A percentile compares a stretch with the other conserved stretches of the same genome.
phyloP scores from a whole-genome alignment of 805 yeast genomes.

The Babjeviella inositovora region DNA sequence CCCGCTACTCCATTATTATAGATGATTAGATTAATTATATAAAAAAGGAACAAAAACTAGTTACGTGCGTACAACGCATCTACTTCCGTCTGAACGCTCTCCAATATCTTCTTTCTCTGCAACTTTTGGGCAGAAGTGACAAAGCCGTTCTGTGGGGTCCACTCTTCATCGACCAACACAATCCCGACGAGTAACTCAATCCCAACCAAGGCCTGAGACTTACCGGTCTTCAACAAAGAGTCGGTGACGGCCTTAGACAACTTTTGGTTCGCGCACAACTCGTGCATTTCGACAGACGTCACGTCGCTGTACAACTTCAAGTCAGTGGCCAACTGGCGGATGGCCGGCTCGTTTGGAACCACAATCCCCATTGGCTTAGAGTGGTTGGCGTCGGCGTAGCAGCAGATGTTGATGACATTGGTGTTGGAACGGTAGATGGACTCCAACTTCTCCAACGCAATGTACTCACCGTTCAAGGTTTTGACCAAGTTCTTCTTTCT shows the following conservation, averaged over 20 bases:
- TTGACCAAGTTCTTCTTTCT: conserved; percentile 93
- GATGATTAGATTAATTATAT: too few species aligned
- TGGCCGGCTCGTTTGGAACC: conserved; percentile 58
- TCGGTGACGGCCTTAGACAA: conserved; percentile 37
- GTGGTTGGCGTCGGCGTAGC: conserved; percentile 77
- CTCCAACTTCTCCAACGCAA: conserved; percentile 91
- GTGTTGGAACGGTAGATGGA: conserved; percentile 32
- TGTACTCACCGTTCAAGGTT: conserved; percentile 93
- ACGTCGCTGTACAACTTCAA: conserved; percentile 22
- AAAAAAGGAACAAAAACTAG: conserved; percentile 1
- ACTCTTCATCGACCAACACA: conserved; percentile 73
- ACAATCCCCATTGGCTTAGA: conserved; percentile 89
- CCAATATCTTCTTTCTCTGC: conserved; percentile 81
- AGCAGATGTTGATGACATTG: conserved; percentile 36
- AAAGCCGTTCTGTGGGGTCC: conserved; percentile 94
- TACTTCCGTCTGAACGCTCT: conserved; percentile 49
- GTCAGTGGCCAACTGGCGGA: conserved; percentile 44
- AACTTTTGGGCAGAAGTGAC: conserved; percentile 94
- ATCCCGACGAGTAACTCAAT: conserved; percentile 75
- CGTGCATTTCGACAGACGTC: conserved; percentile 27
- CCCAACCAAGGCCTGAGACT: conserved; percentile 64
- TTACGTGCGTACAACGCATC: conserved; percentile 37
- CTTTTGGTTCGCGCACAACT: conserved; percentile 35
- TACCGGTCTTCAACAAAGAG: conserved; percentile 59
- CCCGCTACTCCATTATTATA: too few species aligned